Evolutionary conservation across 2,329 filamentous ascomycete species (phyloP).

Genomic region (Zarea fungicola): DNA sequence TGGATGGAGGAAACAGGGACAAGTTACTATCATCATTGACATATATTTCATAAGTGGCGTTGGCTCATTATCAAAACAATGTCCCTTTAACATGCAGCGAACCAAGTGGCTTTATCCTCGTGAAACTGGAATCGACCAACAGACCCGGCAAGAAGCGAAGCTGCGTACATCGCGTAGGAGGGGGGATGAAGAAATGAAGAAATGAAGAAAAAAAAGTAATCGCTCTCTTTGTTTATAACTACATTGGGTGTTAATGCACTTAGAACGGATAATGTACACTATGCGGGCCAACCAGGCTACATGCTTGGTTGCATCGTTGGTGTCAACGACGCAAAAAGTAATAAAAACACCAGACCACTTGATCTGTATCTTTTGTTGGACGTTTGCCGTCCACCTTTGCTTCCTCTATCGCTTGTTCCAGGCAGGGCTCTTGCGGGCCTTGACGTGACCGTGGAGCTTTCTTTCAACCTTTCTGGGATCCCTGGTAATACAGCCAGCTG

Average conservation of each 20-base stretch:
- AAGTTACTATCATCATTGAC: too few relatives aligned
- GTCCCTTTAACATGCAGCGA: too few relatives aligned
- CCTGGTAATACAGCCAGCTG: constrained; percentile 88
- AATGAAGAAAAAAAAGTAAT: not conserved
- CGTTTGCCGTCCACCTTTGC: not conserved
- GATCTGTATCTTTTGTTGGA: not conserved
- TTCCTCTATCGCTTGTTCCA: constrained; percentile 77
- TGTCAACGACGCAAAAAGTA: not conserved
- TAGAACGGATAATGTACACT: constrained; percentile 8
- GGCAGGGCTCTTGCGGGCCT: constrained; percentile 95
- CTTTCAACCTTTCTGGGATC: constrained; percentile 91
- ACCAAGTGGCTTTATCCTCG: too few relatives aligned
- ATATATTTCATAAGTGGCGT: too few relatives aligned
- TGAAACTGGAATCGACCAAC: not conserved
- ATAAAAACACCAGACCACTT: not conserved
- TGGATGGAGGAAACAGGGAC: too few relatives aligned
- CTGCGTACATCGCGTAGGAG: not conserved
- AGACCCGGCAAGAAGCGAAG: not conserved
- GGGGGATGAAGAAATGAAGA: not conserved
- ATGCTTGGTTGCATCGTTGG: not conserved
- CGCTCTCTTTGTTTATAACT: constrained; percentile 10
- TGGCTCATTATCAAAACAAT: too few relatives aligned
- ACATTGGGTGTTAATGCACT: constrained; percentile 2
- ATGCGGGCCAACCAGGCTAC: not conserved
- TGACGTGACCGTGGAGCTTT: constrained; percentile 94